Percentiles rank a stretch among this genome's conserved stretches.
These are phyloP conservation scores for Apiospora arundinis DNA, from an alignment of 2,329 filamentous ascomycete species.

Conservation along the genomic window DNA sequence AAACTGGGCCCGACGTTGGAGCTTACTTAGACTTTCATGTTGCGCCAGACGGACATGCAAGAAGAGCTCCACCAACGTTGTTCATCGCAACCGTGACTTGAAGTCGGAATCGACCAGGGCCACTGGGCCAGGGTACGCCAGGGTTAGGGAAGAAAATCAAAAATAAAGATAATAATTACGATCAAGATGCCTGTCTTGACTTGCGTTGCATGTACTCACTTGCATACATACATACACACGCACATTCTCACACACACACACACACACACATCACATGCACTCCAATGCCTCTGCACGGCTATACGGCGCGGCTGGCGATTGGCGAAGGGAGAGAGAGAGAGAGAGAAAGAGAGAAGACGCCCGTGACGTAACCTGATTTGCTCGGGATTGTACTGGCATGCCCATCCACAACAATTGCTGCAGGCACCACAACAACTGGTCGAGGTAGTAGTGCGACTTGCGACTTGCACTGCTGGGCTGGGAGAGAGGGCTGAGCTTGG, in stretches of 20 bases:
- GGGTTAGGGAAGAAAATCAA: not conserved
- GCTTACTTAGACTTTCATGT: conserved; percentile 18
- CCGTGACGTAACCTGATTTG: conserved; percentile 17
- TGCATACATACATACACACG: not conserved
- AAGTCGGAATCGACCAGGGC: not conserved
- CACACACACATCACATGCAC: not conserved
- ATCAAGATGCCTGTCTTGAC: not conserved
- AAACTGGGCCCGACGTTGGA: conserved; percentile 20
- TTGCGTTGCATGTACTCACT: not conserved
- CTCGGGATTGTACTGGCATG: not conserved
- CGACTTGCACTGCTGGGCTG: too few relatives aligned
- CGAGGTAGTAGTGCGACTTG: not conserved
- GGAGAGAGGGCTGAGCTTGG: conserved; percentile 5
- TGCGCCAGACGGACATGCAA: conserved; percentile 5
- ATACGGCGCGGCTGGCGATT: conserved; percentile 14
- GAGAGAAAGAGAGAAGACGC: not conserved
- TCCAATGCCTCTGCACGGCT: not conserved
- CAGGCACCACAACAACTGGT: conserved; percentile 6
- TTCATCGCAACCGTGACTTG: conserved; percentile 5
- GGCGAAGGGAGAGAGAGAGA: not conserved
- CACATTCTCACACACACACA: not conserved
- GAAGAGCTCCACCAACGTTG: not conserved
- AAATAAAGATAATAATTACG: not conserved
- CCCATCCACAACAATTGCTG: conserved; percentile 6
- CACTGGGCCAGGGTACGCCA: not conserved